These are phyloP conservation scores for Chrysoporthe cubensis DNA, from an alignment of 2,329 filamentous ascomycete species.

Conservation along the genomic window DNA sequence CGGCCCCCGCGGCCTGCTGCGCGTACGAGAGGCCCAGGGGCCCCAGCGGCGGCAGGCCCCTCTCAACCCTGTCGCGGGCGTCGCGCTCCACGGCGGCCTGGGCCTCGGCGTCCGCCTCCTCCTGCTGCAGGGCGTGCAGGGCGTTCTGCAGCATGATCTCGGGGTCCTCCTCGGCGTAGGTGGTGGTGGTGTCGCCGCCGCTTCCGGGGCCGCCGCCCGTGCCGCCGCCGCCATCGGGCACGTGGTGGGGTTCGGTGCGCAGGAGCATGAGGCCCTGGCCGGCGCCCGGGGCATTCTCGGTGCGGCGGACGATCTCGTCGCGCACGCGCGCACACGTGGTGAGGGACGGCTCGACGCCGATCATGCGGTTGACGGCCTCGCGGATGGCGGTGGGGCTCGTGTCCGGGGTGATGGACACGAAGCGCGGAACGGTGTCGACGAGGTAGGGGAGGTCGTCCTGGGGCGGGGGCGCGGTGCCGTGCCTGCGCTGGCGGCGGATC, in stretches of 20 bases:
- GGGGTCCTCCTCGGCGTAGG: constrained; percentile 57
- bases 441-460: constrained; percentile 64
- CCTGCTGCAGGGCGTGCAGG: constrained; percentile 60
- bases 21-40: constrained; percentile 28
- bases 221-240: constrained; percentile 25
- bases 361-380: constrained; percentile 58
- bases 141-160: constrained; percentile 64
- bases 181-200: constrained; percentile 26
- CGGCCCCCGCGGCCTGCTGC: constrained; percentile 31
- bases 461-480: constrained; percentile 52
- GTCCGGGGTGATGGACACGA: constrained; percentile 61
- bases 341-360: constrained; percentile 59
- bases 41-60: constrained; percentile 37
- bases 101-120: constrained; percentile 62
- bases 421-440: constrained; percentile 61
- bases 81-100: constrained; percentile 58
- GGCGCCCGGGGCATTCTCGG: constrained; percentile 37
- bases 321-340: constrained; percentile 60
- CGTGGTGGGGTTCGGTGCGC: constrained; percentile 32
- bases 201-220: constrained; percentile 26
- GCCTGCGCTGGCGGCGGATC: constrained; percentile 59
- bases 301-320: constrained; percentile 57
- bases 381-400: constrained; percentile 63
- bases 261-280: constrained; percentile 26
- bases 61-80: constrained; percentile 54